Evolutionary conservation across 129 eudicot species (phyloP), one percentile per base, ranked within the genome.

Genomic region (Helianthus tuberosus): DNA sequence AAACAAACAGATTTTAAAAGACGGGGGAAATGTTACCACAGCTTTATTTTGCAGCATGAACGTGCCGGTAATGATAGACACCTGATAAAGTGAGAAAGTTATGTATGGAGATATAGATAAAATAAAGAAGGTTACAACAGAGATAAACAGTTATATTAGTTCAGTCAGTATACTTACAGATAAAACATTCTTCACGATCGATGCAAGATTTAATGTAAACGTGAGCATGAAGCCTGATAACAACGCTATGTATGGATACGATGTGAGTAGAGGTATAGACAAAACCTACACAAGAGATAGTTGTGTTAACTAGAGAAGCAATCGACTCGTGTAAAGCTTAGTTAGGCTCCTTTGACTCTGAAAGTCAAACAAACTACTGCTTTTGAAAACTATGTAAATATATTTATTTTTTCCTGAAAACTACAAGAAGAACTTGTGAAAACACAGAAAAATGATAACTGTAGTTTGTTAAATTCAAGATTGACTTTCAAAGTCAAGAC

Each of bases 41-140:
- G 98, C 90, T 68, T 79, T 81, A 69, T 90, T 93, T 81, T 90
- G 98, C 49, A 93, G 77, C 70, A 93, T 69, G 85, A 88, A 86
- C 69, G 79, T 39, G 49, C 89, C 84, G 0, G 98, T 93, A 54
- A 86, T 62, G 27, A 86, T 84, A 64, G 89, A 81, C 11, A 78
- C 74, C 95, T 89, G 85, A 11, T 66, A 14, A 76, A 78, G 11
- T 20, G n/a, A 69, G 52, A 55, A 25, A 54, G 52, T 11, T 11
- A 43, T 20, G 66, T 64, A 68, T 16, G 57, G 23, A n/a, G 57
- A 53, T 17, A 53, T 11, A 15, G 60, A 53, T 7, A 8, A 17
- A 53, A 53, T 7, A 53, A 8, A 53, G 60, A 53, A 53, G 11
- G 38, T 59, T 72, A 72, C 58, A 44, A 32, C 57, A 13, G n/a